Evolutionary conservation across 2,329 filamentous ascomycete species (phyloP).

Genomic region (Rhynchosporium graminicola): DNA sequence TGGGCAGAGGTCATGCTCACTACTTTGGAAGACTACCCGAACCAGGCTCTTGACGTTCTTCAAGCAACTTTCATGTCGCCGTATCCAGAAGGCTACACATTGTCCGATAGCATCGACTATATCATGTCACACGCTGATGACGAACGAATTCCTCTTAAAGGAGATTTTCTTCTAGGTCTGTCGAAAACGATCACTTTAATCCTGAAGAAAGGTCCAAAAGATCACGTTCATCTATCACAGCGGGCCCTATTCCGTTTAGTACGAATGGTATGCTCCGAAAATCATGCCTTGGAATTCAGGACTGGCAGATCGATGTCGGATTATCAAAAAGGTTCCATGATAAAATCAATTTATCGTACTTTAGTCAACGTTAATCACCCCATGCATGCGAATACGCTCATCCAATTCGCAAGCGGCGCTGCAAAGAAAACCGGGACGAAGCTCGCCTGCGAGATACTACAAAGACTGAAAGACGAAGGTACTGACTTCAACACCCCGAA

Average conservation of each 20-base stretch:
- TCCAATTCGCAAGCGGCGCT: slow-evolving; percentile 41
- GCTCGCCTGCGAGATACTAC: slow-evolving; percentile 48
- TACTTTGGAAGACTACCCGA: slow-evolving; percentile 26
- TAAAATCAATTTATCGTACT: slow-evolving; percentile 30
- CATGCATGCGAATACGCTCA: slow-evolving; percentile 31
- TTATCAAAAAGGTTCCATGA: neutral
- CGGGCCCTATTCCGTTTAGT: slow-evolving; percentile 10
- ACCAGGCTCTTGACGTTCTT: slow-evolving; percentile 31
- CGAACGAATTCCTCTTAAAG: slow-evolving; percentile 4
- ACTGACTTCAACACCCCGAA: slow-evolving; percentile 50
- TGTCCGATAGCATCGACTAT: slow-evolving; percentile 33
- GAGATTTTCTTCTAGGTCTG: slow-evolving; percentile 2
- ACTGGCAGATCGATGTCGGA: slow-evolving; percentile 19
- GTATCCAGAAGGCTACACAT: slow-evolving; percentile 28
- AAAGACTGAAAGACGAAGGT: slow-evolving; percentile 41
- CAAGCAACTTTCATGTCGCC: slow-evolving; percentile 29
- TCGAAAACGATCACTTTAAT: neutral
- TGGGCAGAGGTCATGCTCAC: slow-evolving; percentile 33
- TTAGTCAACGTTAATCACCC: slow-evolving; percentile 27
- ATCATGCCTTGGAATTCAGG: neutral
- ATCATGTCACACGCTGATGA: slow-evolving; percentile 29
- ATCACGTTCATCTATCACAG: slow-evolving; percentile 17
- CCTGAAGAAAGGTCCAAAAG: slow-evolving; percentile 16
- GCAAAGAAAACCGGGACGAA: slow-evolving; percentile 42
- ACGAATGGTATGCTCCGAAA: neutral